Percentiles rank a stretch among this genome's conserved stretches.
phyloP scores from a whole-genome alignment of 495 filamentous ascomycete genomes.

The Extremus antarcticus region DNA sequence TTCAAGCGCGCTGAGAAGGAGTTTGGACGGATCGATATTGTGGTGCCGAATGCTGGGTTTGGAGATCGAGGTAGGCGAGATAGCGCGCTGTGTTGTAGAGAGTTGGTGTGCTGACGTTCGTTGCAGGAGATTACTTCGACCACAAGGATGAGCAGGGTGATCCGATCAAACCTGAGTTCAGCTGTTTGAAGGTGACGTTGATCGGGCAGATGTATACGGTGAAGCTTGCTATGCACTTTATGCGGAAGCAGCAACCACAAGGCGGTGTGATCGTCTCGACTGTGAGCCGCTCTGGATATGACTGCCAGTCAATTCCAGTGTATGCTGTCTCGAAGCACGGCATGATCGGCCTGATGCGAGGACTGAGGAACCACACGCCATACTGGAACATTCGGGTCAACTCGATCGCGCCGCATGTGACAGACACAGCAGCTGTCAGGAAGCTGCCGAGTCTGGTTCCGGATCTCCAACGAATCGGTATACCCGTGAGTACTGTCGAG shows the following conservation, averaged over 20 bases:
- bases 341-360: neutral
- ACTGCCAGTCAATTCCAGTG: neutral
- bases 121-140: neutral
- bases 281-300: neutral
- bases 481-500: neutral
- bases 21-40: neutral
- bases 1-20: neutral
- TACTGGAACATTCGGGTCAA: constrained; percentile 1
- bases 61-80: neutral
- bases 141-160: neutral
- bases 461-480: neutral
- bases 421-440: neutral
- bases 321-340: neutral
- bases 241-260: neutral
- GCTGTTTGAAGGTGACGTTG: neutral
- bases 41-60: neutral
- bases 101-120: neutral
- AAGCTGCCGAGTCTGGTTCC: neutral
- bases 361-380: neutral
- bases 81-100: too few species aligned
- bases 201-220: neutral
- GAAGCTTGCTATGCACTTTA: neutral
- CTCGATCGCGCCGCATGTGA: neutral
- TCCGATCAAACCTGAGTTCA: neutral
- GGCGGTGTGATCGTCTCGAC: neutral